Percentiles rank a stretch among this genome's conserved stretches.
These are phyloP conservation scores for Tolypocladium ovalisporum DNA, from an alignment of 2,329 filamentous ascomycete genomes.

Conservation along the genomic window DNA sequence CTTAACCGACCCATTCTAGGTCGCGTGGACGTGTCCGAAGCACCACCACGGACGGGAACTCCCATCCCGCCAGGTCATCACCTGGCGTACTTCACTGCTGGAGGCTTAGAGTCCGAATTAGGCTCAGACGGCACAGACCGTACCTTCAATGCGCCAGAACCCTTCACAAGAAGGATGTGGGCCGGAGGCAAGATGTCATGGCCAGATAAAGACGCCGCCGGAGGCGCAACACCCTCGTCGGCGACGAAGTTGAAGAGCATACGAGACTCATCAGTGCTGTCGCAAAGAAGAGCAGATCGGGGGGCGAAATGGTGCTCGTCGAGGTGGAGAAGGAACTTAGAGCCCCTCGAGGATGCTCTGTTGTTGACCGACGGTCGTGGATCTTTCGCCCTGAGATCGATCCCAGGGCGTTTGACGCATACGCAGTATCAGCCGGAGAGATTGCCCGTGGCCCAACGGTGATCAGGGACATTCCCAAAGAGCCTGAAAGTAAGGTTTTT, in stretches of 20 bases:
- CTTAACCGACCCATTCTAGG: conserved; percentile 37
- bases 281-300: conserved; percentile 42
- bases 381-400: conserved; percentile 29
- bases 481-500: conserved; percentile 7
- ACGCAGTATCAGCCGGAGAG: conserved; percentile 8
- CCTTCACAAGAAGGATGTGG: conserved; percentile 58
- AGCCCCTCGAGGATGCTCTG: conserved; percentile 35
- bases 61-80: conserved; percentile 49
- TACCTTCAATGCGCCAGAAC: conserved; percentile 46
- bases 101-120: conserved; percentile 40
- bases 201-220: conserved; percentile 22
- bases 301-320: conserved; percentile 53
- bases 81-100: conserved; percentile 52
- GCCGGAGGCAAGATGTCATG: conserved; percentile 50
- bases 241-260: conserved; percentile 43
- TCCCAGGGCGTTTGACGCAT: conserved; percentile 5
- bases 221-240: conserved; percentile 27
- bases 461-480: conserved; percentile 10
- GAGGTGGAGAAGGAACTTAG: conserved; percentile 50
- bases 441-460: conserved; percentile 12
- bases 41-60: conserved; percentile 29
- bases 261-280: conserved; percentile 43
- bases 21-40: conserved; percentile 24
- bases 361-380: conserved; percentile 45
- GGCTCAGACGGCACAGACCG: conserved; percentile 50